A percentile compares a stretch with the other conserved stretches of the same genome.
phyloP scores from a whole-genome alignment of 1,284 basidiomycete species.

The Papiliotrema fonsecae region DNA sequence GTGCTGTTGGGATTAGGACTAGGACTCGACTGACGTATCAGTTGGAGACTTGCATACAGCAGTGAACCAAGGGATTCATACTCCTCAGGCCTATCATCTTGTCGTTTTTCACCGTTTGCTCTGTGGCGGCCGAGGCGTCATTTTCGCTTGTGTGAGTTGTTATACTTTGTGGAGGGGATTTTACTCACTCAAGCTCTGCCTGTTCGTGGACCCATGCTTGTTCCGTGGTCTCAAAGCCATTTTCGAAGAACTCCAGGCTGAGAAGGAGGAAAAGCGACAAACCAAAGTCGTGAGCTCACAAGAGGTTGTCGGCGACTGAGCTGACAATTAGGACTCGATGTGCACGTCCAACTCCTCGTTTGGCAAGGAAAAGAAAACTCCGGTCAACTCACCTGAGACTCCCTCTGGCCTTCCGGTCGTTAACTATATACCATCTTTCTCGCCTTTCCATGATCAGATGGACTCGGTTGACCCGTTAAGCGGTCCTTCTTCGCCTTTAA shows the following conservation, averaged over 20 bases:
- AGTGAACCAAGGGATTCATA: not conserved
- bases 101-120: not conserved
- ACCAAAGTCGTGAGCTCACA: too few species aligned
- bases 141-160: not conserved
- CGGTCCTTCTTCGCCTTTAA: too few species aligned
- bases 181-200: not conserved
- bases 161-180: not conserved
- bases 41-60: not conserved
- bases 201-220: conserved; percentile 1
- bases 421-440: too few species aligned
- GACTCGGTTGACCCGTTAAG: too few species aligned
- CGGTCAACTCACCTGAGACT: too few species aligned
- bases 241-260: not conserved
- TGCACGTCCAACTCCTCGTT: too few species aligned
- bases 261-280: too few species aligned
- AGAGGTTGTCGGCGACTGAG: too few species aligned
- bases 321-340: too few species aligned
- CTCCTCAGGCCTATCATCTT: not conserved
- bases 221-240: not conserved
- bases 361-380: too few species aligned
- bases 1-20: not conserved
- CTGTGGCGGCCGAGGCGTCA: not conserved
- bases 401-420: too few species aligned
- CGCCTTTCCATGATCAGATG: too few species aligned
- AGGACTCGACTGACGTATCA: not conserved